Evolutionary conservation across 2,329 filamentous ascomycete species (phyloP), one percentile per base, ranked within the genome.

Genomic region (Aspergillus novoparasiticus): DNA sequence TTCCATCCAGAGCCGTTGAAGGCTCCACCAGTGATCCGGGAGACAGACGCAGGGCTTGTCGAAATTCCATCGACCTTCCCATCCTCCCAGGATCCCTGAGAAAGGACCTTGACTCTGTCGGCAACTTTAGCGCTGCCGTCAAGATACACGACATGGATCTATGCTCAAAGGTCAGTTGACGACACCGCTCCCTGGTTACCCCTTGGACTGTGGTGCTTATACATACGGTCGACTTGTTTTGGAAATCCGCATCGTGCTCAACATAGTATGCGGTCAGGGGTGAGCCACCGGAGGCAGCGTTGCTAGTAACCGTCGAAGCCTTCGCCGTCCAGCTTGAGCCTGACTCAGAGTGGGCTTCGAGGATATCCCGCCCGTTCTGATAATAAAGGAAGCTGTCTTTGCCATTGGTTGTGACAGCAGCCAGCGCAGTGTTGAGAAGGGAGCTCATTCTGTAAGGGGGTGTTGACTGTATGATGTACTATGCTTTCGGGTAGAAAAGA

Each of bases 211-310:
- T 21, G 30, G 5, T 4, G 23, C 6, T 9, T 16, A 57, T 43
- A 23, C 54, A 11, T 57, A 59, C 58, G 5, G 58, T 30, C 6
- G 58, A 26, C 48, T 59, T 36, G 16, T 30, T 30, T 30, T 21
- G 23, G 4, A 51, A 50, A 30, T 50, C 50, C 8, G 23, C 58
- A 41, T 59, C 58, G 14, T 59, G 14, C 1, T 59, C 30, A 6
- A 59, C 48, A 41, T 54, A 59, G 58, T 59, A 59, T 39, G 58
- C 58, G 1, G 58, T 59, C 34, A 59, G 21, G 10, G 58, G 23
- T 32, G 58, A 59, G 14, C 58, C 58, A 54, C 48, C 58, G 19
- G 4, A 3, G 53, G 36, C 39, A 10, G 39, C 46, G 12, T 59
- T 59, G 48, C 30, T 48, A 3, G 58, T 45, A 41, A 59, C 58